A percentile compares a stretch with the other conserved stretches of the same genome.
Conservation (phyloP, 2,329 filamentous ascomycete genomes). For the Colletotrichum sp. region DNA sequence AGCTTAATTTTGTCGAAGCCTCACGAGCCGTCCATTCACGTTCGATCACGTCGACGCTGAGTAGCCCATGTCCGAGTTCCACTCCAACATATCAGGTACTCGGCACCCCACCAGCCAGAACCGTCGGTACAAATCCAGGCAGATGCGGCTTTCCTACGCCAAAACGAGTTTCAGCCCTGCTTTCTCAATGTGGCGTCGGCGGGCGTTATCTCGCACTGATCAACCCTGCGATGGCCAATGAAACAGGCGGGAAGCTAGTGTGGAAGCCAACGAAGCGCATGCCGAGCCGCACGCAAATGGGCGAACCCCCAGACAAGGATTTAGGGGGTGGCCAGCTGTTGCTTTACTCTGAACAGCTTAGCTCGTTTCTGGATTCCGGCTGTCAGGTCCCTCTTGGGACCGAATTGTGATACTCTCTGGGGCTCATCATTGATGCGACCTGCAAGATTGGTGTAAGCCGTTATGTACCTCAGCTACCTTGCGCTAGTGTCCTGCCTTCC, state of each 20-base stretch:
- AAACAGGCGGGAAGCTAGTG: neutral
- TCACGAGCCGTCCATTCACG: neutral
- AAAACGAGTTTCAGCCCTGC: constrained; percentile 1
- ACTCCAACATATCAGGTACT: neutral
- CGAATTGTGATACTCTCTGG: constrained; percentile 9
- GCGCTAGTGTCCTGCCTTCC: neutral
- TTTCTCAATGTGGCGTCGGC: neutral
- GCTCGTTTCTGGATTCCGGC: neutral
- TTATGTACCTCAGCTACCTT: constrained; percentile 14
- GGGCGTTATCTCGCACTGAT: neutral
- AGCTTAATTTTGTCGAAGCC: neutral
- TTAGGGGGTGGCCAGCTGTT: neutral
- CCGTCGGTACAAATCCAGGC: neutral
- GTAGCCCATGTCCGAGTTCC: neutral
- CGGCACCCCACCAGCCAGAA: neutral
- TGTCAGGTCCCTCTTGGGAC: neutral
- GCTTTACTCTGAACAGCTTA: neutral
- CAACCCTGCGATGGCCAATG: neutral
- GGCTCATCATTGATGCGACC: neutral
- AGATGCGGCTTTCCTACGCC: neutral
- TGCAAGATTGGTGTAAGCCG: neutral
- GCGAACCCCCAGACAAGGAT: neutral
- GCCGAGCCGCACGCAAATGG: neutral
- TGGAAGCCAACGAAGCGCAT: constrained; percentile 7
- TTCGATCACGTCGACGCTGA: neutral